Evolutionary conservation across 257 asterid genomes (phyloP), one percentile per base, ranked within the genome.

Genomic region (Nicotiana sylvestris): DNA sequence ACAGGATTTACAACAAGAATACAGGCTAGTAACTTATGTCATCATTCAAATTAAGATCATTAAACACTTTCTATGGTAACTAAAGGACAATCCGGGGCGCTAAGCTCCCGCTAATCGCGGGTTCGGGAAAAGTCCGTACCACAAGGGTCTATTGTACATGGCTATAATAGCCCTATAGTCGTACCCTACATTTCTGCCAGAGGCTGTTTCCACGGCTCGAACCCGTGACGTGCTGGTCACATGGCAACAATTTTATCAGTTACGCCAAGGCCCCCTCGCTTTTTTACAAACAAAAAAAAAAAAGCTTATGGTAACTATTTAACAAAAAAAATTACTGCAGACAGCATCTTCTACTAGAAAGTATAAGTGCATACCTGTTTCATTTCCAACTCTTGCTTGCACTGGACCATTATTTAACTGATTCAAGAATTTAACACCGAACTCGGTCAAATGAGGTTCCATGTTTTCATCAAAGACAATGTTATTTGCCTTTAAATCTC

Each of bases 361-460:
- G 66, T 33, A 9, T 35, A 61, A 80, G 43, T 13, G 81, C 56
- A 15, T 91, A 94, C 98, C 98, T 89, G 92, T 85, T 78, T 88
- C 94, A 64, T 89, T 76, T 27, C 83, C 61, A 46, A 66, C 61
- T 84, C 86, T 83, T 82, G 84, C 78, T 57, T 60, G 84, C 4
- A 78, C 66, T 12, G 84, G 82, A 83, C 82, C 66, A 30, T 76
- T 82, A 51, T 82, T 79, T 30, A 84, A 83, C 27, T 85, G 93
- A 83, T 88, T 21, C 65, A 94, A 81, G 58, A 88, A 87, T 67
- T 46, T 80, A 79, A 96, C 92, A 25, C 98, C 98, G 64, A 87
- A 94, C 76, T 90, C 97, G 10, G 91, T 88, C 91, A 96, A 87
- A 87, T 78, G 97, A 49, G 99, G 97, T 80, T 93, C 99, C 95